Base-by-base conservation (phyloP, 2,329 filamentous ascomycete genomes). In the Drechmeria coniospora region DNA sequence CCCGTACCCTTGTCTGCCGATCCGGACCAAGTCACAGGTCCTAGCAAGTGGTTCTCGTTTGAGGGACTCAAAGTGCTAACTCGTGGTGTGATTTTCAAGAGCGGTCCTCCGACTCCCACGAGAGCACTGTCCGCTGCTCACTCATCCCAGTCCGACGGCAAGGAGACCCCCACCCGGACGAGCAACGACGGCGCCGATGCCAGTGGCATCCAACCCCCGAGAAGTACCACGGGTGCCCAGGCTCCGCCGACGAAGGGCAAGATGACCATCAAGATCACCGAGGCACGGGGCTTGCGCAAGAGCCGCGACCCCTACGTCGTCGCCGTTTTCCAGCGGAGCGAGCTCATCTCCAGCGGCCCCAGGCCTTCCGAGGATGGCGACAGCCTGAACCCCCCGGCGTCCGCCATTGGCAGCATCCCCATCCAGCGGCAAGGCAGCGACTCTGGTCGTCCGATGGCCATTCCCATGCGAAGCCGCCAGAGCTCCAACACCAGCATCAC, bases 381-480 rank as follows among this genome's bases (percentile, higher is more conserved):
- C 30, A 46, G 64, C 32, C 37, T 58, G 15, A 46, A 42, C 21
- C 44, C 52, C 20, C 47, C 53, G n/a, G 69, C 65, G 38, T 65
- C 57, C 41, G 60, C 42, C 25, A 47, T 59, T 30, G 65, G 68
- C 20, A 65, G 68, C 16, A 62, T 74, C 31, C 59, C 71, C 1
- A 74, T 77, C 32, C 68, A 73, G 43, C 67, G 78, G 32, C 74
- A 79, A 36, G 79, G 76, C 32, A 90, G 81, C 47, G 83, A 92
- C 42, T 78, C 77, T 17, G 81, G 84, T 16, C 71, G 78, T 28
- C 70, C 84, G 11, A 87, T 94, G 75, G 82, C 84, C 18, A 95
- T 98, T 39, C 90, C 90, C 2, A 94, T 95, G 83, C 77, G 79
- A 44, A 95, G 86, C 51, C 76, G 90, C 30, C 90, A 95, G 50